A percentile compares a stretch with the other conserved stretches of the same genome.
Conservation (phyloP, 176 grass and related monocot species). For the Eremochloa ophiuroides region DNA sequence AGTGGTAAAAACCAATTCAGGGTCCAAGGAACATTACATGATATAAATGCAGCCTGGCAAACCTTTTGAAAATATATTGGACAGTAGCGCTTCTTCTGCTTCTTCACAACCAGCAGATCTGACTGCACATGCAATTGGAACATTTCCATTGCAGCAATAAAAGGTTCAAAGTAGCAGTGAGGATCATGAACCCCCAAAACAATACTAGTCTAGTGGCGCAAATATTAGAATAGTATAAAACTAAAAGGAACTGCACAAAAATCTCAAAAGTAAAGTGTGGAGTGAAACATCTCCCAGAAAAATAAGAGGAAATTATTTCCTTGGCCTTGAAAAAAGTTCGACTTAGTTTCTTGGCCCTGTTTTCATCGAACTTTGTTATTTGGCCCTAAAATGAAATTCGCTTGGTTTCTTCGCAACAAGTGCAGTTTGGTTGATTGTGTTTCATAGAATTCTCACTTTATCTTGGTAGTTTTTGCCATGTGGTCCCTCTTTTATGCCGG, state of each 20-base stretch:
- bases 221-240: neutral
- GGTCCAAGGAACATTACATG: neutral
- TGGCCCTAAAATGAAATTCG: no score
- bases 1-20: conserved; percentile 12
- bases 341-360: no score
- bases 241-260: neutral
- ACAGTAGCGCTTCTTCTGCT: conserved; percentile 89
- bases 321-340: no score
- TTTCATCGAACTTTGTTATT: no score
- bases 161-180: neutral
- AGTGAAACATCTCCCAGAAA: neutral
- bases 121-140: conserved; percentile 57
- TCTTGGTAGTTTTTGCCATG: neutral
- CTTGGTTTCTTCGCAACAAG: no score
- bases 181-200: neutral
- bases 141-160: neutral
- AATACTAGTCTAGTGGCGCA: neutral
- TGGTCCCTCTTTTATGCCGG: neutral
- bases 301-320: no score
- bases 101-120: conserved; percentile 87
- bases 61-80: conserved; percentile 99
- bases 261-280: neutral
- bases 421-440: neutral
- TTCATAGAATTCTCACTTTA: neutral
- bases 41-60: conserved; percentile 11